Percentiles rank a stretch among this genome's conserved stretches.
These are phyloP conservation scores for Colletotrichum chrysophilum DNA, from an alignment of 2,329 filamentous ascomycete species.

Conservation along the genomic window DNA sequence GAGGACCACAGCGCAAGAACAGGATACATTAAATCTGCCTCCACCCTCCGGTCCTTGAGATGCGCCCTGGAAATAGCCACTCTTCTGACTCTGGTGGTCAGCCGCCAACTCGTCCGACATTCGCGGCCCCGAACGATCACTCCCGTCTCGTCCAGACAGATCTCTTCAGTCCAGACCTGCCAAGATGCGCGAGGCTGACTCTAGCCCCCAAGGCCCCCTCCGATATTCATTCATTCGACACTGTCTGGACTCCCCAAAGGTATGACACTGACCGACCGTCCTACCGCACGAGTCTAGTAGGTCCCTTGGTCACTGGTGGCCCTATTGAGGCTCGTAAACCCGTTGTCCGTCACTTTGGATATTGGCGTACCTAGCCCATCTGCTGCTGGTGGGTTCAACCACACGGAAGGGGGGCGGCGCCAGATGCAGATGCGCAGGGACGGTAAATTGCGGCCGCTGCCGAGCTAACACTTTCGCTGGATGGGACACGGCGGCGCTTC, in stretches of 20 bases:
- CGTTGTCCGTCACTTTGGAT: neutral
- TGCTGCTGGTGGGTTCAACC: neutral
- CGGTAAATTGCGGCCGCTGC: conserved; percentile 18
- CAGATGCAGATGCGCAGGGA: conserved; percentile 12
- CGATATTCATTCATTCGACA: neutral
- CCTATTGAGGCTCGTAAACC: neutral
- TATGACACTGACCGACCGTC: neutral
- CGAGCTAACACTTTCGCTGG: conserved; percentile 15
- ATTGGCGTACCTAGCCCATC: neutral
- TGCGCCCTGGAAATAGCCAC: neutral
- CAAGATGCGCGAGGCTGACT: conserved; percentile 13
- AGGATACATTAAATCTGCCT: conserved; percentile 3
- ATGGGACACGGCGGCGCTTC: conserved; percentile 1
- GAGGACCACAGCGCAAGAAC: conserved; percentile 8
- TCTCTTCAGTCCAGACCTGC: conserved; percentile 3
- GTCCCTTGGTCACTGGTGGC: neutral
- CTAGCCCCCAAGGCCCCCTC: neutral
- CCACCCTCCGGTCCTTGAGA: conserved; percentile 2
- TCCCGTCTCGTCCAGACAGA: neutral
- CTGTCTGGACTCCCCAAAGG: neutral
- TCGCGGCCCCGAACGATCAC: neutral
- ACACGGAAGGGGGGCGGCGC: neutral
- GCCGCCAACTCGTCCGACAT: neutral
- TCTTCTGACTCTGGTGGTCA: neutral
- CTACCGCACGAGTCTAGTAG: neutral